Evolutionary conservation across 495 filamentous ascomycete species (phyloP).

Genomic region (Hypoxylon rickii): DNA sequence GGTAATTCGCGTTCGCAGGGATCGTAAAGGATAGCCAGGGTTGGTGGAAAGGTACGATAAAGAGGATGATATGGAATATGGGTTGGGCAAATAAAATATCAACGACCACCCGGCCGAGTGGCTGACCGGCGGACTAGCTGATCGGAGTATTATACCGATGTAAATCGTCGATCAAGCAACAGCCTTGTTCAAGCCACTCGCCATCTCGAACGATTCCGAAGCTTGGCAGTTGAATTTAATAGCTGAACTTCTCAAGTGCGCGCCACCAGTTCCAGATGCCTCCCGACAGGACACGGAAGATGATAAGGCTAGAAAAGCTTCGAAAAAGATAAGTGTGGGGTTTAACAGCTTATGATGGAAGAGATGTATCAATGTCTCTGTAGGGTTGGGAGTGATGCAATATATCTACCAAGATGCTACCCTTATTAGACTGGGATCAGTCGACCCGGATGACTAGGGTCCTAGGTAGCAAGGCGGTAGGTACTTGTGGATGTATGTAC

Average conservation of each 20-base stretch:
- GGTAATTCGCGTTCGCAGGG: constrained; percentile 2
- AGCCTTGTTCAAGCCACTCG: constrained; percentile 11
- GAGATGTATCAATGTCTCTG: neutral
- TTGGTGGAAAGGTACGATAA: neutral
- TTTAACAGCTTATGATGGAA: neutral
- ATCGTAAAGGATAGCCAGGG: neutral
- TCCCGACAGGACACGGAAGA: neutral
- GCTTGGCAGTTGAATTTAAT: neutral
- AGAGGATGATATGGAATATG: constrained; percentile 1
- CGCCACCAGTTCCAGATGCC: no score
- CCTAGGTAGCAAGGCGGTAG: no score
- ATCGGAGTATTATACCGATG: constrained; percentile 1
- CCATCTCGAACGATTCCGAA: constrained; percentile 18
- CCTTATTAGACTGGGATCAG: no score
- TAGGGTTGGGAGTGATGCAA: constrained; percentile 21
- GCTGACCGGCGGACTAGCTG: no score
- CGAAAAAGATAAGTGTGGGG: constrained; percentile 12
- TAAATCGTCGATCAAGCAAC: constrained; percentile 16
- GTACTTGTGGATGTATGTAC: no score
- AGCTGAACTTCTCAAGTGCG: no score
- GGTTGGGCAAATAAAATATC: constrained; percentile 4
- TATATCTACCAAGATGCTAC: constrained; percentile 28
- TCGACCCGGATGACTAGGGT: no score
- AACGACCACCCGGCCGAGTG: no score
- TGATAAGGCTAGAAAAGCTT: neutral